Evolutionary conservation across 106 monocot species (phyloP), one percentile per base, ranked within the genome.

Genomic region (Ottelia alismoides): DNA sequence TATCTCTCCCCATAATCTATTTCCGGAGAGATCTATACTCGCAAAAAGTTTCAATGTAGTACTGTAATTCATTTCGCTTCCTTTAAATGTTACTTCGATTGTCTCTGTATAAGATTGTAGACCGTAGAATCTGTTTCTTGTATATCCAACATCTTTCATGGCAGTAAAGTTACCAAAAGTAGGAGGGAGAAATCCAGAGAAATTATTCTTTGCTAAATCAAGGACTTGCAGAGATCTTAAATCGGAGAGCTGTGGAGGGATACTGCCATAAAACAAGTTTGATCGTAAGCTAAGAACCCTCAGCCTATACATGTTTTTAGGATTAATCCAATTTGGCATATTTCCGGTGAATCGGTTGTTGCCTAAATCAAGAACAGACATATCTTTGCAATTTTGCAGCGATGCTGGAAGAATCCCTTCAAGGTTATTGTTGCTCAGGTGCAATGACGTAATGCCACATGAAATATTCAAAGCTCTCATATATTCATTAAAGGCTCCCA

Each of bases 181-280:
- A n/a, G n/a, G n/a, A n/a, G 77, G 77, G 19, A 72, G 58, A 18
- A 12, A 1, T 27, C 72, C 72, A 19, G 63, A 53, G 1, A 77
- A 11, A 18, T 58, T 53, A 44, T 72, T 77, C 3, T 63, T 19
- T 14, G 72, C 43, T 11, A 77, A 32, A 30, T 72, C 77, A 12
- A 72, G n/a, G 2, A 63, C 30, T 27, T 62, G 71, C 46, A 76
- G 71, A 11, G 53, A 18, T 14, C 18, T 10, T 22, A 35, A 20
- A 11, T 11, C 25, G 11, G 59, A 46, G 2, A 59, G 17, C 5
- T 20, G 2, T 14, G 25, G 25, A 22, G 45, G 44, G 28, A 57
- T 57, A 12, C 2, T n/a, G 0, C 45, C 27, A 0, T 18, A 59
- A 20, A 45, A 0, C 9, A 16, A 12, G 27, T 59, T 59, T 14